Evolutionary conservation across 2,329 filamentous ascomycete genomes (phyloP), one percentile per base, ranked within the genome.

Genomic region (Aspergillus brasiliensis): DNA sequence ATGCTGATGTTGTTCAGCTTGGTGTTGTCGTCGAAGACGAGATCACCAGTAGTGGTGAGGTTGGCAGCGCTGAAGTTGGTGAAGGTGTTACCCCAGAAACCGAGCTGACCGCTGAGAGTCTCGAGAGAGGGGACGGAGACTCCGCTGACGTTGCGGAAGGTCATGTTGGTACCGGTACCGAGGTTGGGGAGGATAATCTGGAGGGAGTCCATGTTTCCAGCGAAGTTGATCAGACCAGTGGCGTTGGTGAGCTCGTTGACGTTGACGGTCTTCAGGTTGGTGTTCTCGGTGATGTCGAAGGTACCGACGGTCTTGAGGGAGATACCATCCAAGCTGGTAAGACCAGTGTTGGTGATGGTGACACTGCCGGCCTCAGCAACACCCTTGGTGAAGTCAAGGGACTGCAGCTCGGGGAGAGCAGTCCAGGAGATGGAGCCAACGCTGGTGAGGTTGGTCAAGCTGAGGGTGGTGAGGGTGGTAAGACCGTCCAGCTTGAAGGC

Each of bases 241-340:
- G 97, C 85, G 80, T 91, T 94, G 76, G 84, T 84, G 60, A 98
- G 84, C 74, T 90, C 85, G 77, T 92, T 91, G 66, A 81, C 77
- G 73, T 86, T 85, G 81, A 96, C 91, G 62, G 82, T 83, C 73
- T 85, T 86, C 69, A 99, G 84, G 74, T 89, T 88, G 63, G 81
- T 81, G 87, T 98, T 98, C 88, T 97, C 97, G 85, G 91, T 89
- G 79, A 99, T 89, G 76, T 91, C 83, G 75, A 99, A 86, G 67
- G 81, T 83, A 59, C 86, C 84, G 57, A 92, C 88, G n/a, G 84
- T 83, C 65, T 86, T 78, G 65, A 98, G 83, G 75, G 92, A 90
- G 75, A 99, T 90, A 73, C 92, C 92, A 67, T 88, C 83, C 61
- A 99, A 85, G 66, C 84, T 87, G 75, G 82, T 84, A 69, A 99